Conservation (phyloP, 2,329 filamentous ascomycete genomes). For the Ascomycota sp. region DNA sequence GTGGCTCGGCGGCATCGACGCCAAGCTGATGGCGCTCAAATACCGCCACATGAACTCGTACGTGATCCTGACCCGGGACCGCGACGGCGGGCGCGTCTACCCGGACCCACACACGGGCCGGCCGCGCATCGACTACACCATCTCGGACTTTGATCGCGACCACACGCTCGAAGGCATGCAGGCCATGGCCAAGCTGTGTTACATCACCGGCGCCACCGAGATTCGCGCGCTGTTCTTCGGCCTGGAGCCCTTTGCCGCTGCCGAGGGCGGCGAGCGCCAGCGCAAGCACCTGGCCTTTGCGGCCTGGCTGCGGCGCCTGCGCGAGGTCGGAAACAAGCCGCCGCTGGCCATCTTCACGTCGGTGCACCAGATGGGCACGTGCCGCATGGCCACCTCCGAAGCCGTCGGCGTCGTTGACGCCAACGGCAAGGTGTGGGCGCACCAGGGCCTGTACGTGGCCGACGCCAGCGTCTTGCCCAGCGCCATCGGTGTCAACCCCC, state of each 20-base stretch:
- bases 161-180: constrained; percentile 53
- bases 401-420: constrained; percentile 36
- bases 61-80: constrained; percentile 57
- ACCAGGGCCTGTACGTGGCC: constrained; percentile 43
- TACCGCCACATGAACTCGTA: constrained; percentile 50
- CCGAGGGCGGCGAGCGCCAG: constrained; percentile 6
- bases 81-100: constrained; percentile 54
- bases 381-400: constrained; percentile 42
- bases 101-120: constrained; percentile 46
- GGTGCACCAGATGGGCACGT: constrained; percentile 70
- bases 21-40: constrained; percentile 49
- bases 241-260: constrained; percentile 38
- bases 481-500: constrained; percentile 60
- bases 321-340: constrained; percentile 25
- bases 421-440: constrained; percentile 43
- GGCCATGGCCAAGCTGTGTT: constrained; percentile 55
- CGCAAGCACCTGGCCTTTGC: constrained; percentile 23
- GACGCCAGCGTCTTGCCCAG: constrained; percentile 61
- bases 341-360: constrained; percentile 36
- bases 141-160: constrained; percentile 49
- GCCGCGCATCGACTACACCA: constrained; percentile 47
- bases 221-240: constrained; percentile 47
- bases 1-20: constrained; percentile 49
- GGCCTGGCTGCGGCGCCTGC: constrained; percentile 34
- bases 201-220: constrained; percentile 60